phyloP scores from a whole-genome alignment of 2,329 filamentous ascomycete genomes.

The Aplosporella prunicola region DNA sequence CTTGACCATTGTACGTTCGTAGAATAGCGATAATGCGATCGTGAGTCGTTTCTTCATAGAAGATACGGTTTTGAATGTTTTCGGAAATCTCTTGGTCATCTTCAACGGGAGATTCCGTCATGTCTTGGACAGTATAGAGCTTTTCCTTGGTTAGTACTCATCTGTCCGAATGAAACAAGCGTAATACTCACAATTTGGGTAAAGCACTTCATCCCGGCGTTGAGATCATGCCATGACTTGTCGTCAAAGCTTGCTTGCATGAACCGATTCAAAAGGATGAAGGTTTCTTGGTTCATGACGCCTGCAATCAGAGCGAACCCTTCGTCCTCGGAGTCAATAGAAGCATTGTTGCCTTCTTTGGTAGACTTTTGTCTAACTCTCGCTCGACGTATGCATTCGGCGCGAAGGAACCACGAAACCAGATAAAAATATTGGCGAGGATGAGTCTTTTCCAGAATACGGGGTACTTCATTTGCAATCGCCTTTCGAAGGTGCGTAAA shows the following conservation, averaged over 20 bases:
- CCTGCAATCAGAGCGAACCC: slow-evolving; percentile 80
- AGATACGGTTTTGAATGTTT: slow-evolving; percentile 93
- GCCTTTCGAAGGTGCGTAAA: slow-evolving; percentile 80
- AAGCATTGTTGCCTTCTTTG: slow-evolving; percentile 34
- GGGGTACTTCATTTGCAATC: slow-evolving; percentile 79
- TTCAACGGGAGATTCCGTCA: slow-evolving; percentile 72
- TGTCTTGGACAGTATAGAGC: slow-evolving; percentile 85
- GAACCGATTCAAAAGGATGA: slow-evolving; percentile 74
- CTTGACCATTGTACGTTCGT: slow-evolving; percentile 83
- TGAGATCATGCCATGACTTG: slow-evolving; percentile 80
- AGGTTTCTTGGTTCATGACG: slow-evolving; percentile 90
- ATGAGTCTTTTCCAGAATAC: slow-evolving; percentile 64
- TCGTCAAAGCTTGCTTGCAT: slow-evolving; percentile 72
- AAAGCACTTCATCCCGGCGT: slow-evolving; percentile 85
- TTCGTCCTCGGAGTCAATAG: slow-evolving; percentile 46
- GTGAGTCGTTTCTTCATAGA: slow-evolving; percentile 93
- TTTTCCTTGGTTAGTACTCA: too few relatives aligned
- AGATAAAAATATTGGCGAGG: slow-evolving; percentile 84
- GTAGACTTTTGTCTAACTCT: slow-evolving; percentile 41
- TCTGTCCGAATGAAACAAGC: slow-evolving; percentile 12
- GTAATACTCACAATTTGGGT: slow-evolving; percentile 73
- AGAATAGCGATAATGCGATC: slow-evolving; percentile 75
- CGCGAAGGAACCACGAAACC: slow-evolving; percentile 84
- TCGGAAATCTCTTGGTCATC: slow-evolving; percentile 98
- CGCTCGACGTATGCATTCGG: slow-evolving; percentile 64